Evolutionary conservation across 345 rosid species (phyloP).

Genomic region (Iberis pinnata): DNA sequence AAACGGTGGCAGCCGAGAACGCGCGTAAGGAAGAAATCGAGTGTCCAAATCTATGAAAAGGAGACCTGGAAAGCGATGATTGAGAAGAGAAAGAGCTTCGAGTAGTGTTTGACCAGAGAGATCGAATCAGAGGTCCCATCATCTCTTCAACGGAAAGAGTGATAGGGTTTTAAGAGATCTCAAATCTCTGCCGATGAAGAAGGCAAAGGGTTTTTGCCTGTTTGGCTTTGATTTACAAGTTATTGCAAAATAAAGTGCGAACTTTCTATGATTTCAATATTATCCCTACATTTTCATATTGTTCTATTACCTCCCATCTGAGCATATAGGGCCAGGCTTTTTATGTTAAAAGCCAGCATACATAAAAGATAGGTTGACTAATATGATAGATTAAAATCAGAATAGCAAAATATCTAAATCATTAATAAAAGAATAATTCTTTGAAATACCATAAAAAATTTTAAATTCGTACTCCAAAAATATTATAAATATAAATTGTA

Average conservation of each 20-base stretch:
- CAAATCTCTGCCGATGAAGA: background rate
- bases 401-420: too few relatives aligned
- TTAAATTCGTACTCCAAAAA: too few relatives aligned
- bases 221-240: conserved; percentile 4
- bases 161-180: conserved; percentile 35
- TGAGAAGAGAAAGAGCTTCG: conserved; percentile 44
- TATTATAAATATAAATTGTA: too few relatives aligned
- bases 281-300: background rate
- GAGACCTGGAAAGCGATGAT: conserved; percentile 4
- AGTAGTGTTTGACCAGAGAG: conserved; percentile 49
- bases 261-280: background rate
- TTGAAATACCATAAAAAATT: too few relatives aligned
- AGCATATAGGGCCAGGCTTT: too few relatives aligned
- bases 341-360: too few relatives aligned
- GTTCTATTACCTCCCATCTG: too few relatives aligned
- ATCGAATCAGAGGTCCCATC: conserved; percentile 77
- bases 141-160: conserved; percentile 29
- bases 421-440: too few relatives aligned
- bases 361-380: too few relatives aligned
- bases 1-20: conserved; percentile 43
- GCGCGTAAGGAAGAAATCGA: conserved; percentile 34
- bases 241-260: conserved; percentile 1
- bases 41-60: conserved; percentile 21
- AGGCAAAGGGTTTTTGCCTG: conserved; percentile 23
- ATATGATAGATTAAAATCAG: too few relatives aligned